These are phyloP conservation scores for Berkeleyomyces basicola DNA, from an alignment of 2,329 filamentous ascomycete species.

Conservation along the genomic window DNA sequence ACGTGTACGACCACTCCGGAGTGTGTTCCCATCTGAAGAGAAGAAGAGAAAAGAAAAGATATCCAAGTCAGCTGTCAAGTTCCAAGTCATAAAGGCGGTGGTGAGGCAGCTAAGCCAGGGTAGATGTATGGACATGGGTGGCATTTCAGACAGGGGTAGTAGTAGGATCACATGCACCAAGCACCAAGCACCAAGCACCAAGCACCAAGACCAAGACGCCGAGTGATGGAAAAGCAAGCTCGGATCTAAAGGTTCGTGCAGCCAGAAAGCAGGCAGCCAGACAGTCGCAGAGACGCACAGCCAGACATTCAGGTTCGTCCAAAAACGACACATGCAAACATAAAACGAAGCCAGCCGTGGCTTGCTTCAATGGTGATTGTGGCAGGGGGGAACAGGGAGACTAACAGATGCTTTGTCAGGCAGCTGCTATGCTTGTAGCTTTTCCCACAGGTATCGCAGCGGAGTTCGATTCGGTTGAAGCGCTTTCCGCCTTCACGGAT, in stretches of 20 bases:
- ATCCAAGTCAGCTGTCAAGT: conserved; percentile 21
- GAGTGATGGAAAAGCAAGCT: background rate
- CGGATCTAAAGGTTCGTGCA: background rate
- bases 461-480: conserved; percentile 67
- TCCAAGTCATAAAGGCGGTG: conserved; percentile 18
- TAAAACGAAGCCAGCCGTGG: background rate
- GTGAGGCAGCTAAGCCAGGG: background rate
- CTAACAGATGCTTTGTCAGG: conserved; percentile 99
- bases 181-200: background rate
- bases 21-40: conserved; percentile 90
- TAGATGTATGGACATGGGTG: background rate
- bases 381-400: conserved; percentile 43
- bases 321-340: background rate
- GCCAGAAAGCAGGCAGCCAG: background rate
- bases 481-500: conserved; percentile 71
- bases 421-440: conserved; percentile 99
- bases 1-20: conserved; percentile 92
- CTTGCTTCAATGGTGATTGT: too few species aligned
- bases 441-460: conserved; percentile 96
- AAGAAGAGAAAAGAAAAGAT: conserved; percentile 22
- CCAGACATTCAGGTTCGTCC: background rate
- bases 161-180: background rate
- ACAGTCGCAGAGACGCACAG: background rate
- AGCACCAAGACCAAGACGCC: background rate
- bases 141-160: background rate